Base-by-base conservation (phyloP, 108 stramenopile genomes). In the Skeletonema grethae region DNA sequence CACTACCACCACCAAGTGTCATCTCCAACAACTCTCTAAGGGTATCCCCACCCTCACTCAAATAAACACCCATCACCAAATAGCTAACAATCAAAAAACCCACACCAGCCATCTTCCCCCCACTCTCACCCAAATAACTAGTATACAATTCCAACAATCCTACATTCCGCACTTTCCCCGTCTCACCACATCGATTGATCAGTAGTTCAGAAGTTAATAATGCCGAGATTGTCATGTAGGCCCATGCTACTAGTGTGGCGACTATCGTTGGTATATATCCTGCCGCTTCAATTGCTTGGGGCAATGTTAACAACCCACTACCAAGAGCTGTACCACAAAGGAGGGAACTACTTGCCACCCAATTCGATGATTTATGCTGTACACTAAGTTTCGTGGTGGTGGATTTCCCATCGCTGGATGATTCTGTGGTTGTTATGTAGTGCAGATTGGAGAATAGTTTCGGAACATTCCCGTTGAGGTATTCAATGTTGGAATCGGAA, bases 161-260 rank as follows among this genome's bases (percentile, higher is more conserved):
- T 16, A 74, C 66, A 55, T 68, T 74, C 46, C 86, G 82, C 9
- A 82, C 77, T 29, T 65, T 75, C 29, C 89, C 89, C 30, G 89
- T 87, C 59, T 79, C 73, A 36, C 83, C 87, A 16, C 80, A 68
- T 69, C 88, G 78, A 77, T 93, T 95, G 11, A 95, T 77, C 15
- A 85, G 81, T 15, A 95, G 75, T 75, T 96, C 96, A 0, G 96
- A 90, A 70, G 94, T 89, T 18, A 96, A 68, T 34, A 96, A 63
- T n/a, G 89, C 96, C 4, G 91, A 86, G 62, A 86, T 79, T 39
- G 88, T 87, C 96, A 94, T 94, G 89, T 92, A 93, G 2, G 82
- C 65, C 89, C 90, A 96, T 11, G 89, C 89, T 0, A 81, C 39
- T 13, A 84, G 61, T 73, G 93, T 78, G 0, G 86, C 91, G 20